These are phyloP conservation scores for Ustilago bromivora DNA, from an alignment of 1,284 basidiomycete genomes.

Conservation along the genomic window DNA sequence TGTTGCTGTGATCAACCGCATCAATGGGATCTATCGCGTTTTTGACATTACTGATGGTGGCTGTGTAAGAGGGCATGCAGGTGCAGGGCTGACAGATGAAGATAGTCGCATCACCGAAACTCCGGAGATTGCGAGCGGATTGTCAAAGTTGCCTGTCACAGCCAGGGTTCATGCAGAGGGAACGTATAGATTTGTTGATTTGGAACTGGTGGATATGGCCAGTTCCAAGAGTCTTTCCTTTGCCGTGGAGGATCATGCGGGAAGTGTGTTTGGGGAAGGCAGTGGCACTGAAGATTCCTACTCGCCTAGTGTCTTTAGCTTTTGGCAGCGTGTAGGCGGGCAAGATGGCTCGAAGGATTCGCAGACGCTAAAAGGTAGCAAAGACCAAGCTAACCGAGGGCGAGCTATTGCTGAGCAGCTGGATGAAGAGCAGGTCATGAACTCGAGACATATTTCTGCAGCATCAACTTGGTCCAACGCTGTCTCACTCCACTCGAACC, in stretches of 20 bases:
- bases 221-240: slow-evolving; percentile 15
- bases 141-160: slow-evolving; percentile 24
- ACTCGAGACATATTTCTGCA: not conserved
- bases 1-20: slow-evolving; percentile 78
- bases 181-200: slow-evolving; percentile 22
- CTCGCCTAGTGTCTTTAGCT: slow-evolving; percentile 23
- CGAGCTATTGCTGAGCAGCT: not conserved
- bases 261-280: slow-evolving; percentile 13
- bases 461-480: not conserved
- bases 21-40: slow-evolving; percentile 76
- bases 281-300: slow-evolving; percentile 29
- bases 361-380: slow-evolving; percentile 11
- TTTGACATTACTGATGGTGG: slow-evolving; percentile 78
- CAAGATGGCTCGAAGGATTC: slow-evolving; percentile 15
- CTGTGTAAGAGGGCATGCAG: slow-evolving; percentile 75
- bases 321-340: slow-evolving; percentile 20
- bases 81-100: slow-evolving; percentile 73
- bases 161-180: slow-evolving; percentile 13
- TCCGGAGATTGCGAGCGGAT: slow-evolving; percentile 71
- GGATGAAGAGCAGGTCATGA: not conserved
- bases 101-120: slow-evolving; percentile 69
- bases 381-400: not conserved
- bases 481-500: slow-evolving; percentile 7
- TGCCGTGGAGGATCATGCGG: not conserved
- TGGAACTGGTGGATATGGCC: slow-evolving; percentile 40